Conservation (phyloP, 768 basidiomycete genomes). For the Tephrocybe sp. region DNA sequence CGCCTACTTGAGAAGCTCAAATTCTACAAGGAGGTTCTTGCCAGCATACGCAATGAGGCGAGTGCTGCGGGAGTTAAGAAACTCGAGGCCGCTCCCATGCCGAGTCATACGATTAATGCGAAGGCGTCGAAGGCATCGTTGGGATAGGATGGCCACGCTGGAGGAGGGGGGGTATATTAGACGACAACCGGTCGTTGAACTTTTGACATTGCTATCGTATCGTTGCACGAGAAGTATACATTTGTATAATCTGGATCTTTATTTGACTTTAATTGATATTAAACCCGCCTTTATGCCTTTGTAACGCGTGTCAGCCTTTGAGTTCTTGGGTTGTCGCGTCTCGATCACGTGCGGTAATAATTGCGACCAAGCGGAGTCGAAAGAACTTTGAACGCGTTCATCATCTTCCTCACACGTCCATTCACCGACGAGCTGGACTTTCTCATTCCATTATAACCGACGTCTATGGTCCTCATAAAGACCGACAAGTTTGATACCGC, state of each 20-base stretch:
- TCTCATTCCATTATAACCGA: background rate
- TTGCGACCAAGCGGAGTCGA: conserved; percentile 1
- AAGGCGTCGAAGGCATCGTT: conserved; percentile 17
- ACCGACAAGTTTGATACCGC: conserved; percentile 15
- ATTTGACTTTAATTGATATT: too few relatives aligned
- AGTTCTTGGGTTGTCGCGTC: background rate
- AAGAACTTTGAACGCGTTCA: background rate
- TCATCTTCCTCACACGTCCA: background rate
- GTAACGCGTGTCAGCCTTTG: background rate
- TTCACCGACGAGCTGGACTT: background rate
- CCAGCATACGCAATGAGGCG: conserved; percentile 58
- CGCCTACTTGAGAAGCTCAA: conserved; percentile 76
- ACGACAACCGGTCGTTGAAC: conserved; percentile 13
- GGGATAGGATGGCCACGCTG: conserved; percentile 4
- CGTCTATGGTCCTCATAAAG: conserved; percentile 28
- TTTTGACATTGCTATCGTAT: conserved; percentile 5
- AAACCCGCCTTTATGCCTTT: background rate
- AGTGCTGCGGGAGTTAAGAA: conserved; percentile 38
- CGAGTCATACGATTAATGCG: conserved; percentile 4
- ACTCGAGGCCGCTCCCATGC: conserved; percentile 5
- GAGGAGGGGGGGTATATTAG: background rate
- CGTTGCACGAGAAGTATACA: background rate
- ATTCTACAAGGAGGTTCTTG: conserved; percentile 83
- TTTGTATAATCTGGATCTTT: background rate
- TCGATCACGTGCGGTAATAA: conserved; percentile 11